phyloP scores from a whole-genome alignment of 805 yeast species.

The Wickerhamiella qilinensis region DNA sequence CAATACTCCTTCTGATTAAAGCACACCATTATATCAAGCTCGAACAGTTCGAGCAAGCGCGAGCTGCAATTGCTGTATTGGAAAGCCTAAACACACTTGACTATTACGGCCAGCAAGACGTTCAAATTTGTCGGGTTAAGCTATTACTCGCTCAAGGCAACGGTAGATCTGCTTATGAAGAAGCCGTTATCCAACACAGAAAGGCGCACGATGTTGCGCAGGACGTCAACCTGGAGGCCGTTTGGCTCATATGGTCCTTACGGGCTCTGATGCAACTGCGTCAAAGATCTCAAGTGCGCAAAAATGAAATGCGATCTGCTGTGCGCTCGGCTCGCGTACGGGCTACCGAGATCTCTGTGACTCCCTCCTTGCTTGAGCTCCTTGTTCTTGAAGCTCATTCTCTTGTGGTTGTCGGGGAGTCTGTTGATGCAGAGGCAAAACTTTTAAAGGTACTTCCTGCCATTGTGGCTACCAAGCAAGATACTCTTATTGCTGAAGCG shows the following conservation, averaged over 20 bases:
- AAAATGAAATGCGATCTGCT: not conserved
- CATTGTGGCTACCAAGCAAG: not conserved
- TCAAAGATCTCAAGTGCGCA: not conserved
- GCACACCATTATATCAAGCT: not conserved
- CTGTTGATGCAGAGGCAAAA: not conserved
- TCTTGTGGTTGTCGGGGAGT: not conserved
- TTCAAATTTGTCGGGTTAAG: not conserved
- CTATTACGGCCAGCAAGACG: not conserved
- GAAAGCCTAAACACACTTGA: not conserved
- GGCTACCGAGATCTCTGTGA: not conserved
- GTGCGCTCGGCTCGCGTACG: not conserved
- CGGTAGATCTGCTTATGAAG: not conserved
- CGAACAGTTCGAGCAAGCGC: not conserved
- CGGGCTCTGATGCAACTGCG: not conserved
- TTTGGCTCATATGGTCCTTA: not conserved
- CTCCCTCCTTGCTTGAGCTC: not conserved
- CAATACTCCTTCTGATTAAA: not conserved
- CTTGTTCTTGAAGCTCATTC: not conserved
- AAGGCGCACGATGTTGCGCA: not conserved
- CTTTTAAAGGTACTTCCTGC: not conserved
- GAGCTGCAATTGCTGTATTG: not conserved
- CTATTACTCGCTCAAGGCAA: not conserved
- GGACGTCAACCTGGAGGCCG: not conserved
- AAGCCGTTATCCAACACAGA: not conserved
- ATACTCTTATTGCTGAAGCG: not conserved